Percentiles rank a stretch among this genome's conserved stretches.
These are phyloP conservation scores for Hymenoscyphus scutula DNA, from an alignment of 2,329 filamentous ascomycete species.

Conservation along the genomic window DNA sequence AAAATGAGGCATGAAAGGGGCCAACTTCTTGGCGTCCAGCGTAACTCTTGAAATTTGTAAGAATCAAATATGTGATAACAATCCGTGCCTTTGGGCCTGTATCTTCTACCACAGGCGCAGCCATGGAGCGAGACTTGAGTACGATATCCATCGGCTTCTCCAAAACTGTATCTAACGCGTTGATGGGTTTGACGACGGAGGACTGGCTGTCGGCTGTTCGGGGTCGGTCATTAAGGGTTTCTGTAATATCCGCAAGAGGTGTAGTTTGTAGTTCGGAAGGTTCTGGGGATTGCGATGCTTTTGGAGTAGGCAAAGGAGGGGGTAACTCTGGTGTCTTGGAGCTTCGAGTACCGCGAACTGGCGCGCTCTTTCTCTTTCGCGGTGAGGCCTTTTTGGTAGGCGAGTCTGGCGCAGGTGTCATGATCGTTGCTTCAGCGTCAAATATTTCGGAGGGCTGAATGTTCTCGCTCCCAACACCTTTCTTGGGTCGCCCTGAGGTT, in stretches of 20 bases:
- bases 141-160: slow-evolving; percentile 94
- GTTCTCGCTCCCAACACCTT: slow-evolving; percentile 42
- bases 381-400: slow-evolving; percentile 56
- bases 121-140: slow-evolving; percentile 75
- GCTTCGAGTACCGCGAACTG: slow-evolving; percentile 28
- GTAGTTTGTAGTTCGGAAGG: slow-evolving; percentile 49
- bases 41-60: slow-evolving; percentile 99
- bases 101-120: slow-evolving; percentile 68
- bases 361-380: slow-evolving; percentile 66
- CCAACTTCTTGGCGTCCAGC: slow-evolving; percentile 93
- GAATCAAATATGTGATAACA: slow-evolving; percentile 86
- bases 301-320: slow-evolving; percentile 44
- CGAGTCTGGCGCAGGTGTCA: slow-evolving; percentile 42
- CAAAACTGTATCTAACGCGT: slow-evolving; percentile 71
- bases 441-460: slow-evolving; percentile 61
- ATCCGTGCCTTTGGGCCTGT: slow-evolving; percentile 78
- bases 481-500: slow-evolving; percentile 42
- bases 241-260: slow-evolving; percentile 73
- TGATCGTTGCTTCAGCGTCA: slow-evolving; percentile 50
- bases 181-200: slow-evolving; percentile 65
- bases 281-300: slow-evolving; percentile 54
- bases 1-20: slow-evolving; percentile 95
- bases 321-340: slow-evolving; percentile 35
- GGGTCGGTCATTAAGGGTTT: slow-evolving; percentile 61
- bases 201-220: slow-evolving; percentile 48